Base-by-base conservation (phyloP, 306 rosid species). In the Spatholobus suberectus region DNA sequence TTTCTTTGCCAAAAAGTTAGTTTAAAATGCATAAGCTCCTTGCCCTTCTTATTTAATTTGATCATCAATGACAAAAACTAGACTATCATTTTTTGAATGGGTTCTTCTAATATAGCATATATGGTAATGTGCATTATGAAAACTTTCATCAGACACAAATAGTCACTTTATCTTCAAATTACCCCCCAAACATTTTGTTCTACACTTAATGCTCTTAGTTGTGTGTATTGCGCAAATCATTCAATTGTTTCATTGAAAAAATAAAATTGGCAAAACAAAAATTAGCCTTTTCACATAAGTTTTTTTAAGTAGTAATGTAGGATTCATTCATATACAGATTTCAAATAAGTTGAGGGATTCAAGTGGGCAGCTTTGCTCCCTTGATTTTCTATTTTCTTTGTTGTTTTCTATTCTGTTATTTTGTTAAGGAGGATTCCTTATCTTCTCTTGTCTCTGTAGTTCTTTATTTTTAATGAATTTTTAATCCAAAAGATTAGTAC, bases 141-240 rank as follows among this genome's bases (percentile, higher is more conserved):
- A 72, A 27, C 29, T 49, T 32, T 32, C 47, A 29, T n/a, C 51
- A 4, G n/a, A 51, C 49, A 73, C 47, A 29, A 23, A 32, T n/a
- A 17, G 46, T 18, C 34, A 51, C 65, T 32, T 20, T 51, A 73
- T 32, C 77, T 49, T 73, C 63, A 73, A 49, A 73, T 32, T 73
- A 32, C 18, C 47, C 29, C n/a, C 58, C 18, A 26, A 26, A 71
- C 59, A 46, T 4, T 47, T 24, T 41, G 20, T 0, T 72, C 44
- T 72, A 11, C 61, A 9, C 24, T 17, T 65, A n/a, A 8, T 8
- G 26, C 10, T 21, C 43, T 18, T 8, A 49, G 21, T n/a, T 49
- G 20, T 2, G 15, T 8, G 62, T 43, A 73, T 32, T 52, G 49
- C 63, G 29, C 46, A 17, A 72, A 72, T 71, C 59, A 26, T 71